A percentile compares a stretch with the other conserved stretches of the same genome.
Conservation (phyloP, 495 filamentous ascomycete genomes). For the Hypoxylon fuscum region DNA sequence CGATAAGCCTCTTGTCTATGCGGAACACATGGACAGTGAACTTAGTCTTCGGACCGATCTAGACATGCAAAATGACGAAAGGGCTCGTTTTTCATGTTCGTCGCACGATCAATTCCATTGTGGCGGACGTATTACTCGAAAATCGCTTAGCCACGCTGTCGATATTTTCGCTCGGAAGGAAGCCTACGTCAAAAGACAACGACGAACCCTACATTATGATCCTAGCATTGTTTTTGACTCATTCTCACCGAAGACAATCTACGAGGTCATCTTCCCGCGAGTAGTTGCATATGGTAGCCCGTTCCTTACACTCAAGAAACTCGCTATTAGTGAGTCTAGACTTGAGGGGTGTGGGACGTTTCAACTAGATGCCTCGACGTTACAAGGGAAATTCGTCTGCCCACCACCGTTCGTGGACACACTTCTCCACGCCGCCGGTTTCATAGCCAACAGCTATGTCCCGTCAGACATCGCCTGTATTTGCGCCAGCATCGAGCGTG, state of each 20-base stretch:
- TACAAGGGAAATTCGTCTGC: conserved; percentile 59
- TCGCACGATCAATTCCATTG: conserved; percentile 52
- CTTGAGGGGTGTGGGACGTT: conserved; percentile 66
- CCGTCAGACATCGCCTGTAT: conserved; percentile 23
- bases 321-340: conserved; percentile 64
- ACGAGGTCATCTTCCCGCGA: conserved; percentile 64
- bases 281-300: conserved; percentile 60
- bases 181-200: conserved; percentile 33
- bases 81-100: conserved; percentile 58
- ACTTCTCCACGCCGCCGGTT: conserved; percentile 60
- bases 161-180: conserved; percentile 25
- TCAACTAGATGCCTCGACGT: conserved; percentile 53
- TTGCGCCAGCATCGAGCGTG: conserved; percentile 21
- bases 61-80: conserved; percentile 29
- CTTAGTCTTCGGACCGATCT: conserved; percentile 14
- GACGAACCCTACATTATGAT: conserved; percentile 38
- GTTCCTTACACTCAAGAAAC: conserved; percentile 66
- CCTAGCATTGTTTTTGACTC: conserved; percentile 30
- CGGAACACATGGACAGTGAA: conserved; percentile 55
- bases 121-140: neutral
- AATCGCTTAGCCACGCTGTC: neutral
- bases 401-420: conserved; percentile 68
- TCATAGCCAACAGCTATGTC: conserved; percentile 56
- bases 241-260: conserved; percentile 63
- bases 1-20: conserved; percentile 60